phyloP scores from a whole-genome alignment of 805 yeast species.

The Wickerhamiella alocasiicola region DNA sequence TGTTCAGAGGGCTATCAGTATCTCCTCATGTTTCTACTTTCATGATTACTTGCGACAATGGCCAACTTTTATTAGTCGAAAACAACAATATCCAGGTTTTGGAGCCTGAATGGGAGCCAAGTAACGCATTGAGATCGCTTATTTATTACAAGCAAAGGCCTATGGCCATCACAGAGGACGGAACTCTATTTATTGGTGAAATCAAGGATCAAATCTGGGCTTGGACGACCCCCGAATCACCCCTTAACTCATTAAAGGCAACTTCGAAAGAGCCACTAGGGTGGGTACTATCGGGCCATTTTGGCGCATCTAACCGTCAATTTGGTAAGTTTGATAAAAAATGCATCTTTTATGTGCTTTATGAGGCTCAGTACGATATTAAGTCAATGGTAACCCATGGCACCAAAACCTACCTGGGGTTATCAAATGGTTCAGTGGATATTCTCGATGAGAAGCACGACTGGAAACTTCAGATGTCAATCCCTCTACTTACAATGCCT shows the following conservation, averaged over 20 bases:
- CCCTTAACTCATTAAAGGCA: no score
- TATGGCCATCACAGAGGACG: not conserved
- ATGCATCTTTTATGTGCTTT: not conserved
- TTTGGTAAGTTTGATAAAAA: not conserved
- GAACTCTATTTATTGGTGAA: not conserved
- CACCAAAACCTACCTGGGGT: conserved; percentile 6
- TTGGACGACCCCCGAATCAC: not conserved
- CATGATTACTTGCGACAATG: conserved; percentile 7
- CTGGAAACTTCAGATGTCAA: not conserved
- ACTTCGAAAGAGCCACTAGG: not conserved
- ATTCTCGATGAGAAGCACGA: not conserved
- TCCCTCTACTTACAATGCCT: not conserved
- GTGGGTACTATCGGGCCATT: conserved; percentile 1
- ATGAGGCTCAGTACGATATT: not conserved
- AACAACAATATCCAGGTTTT: conserved; percentile 13
- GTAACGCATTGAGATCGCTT: conserved; percentile 2
- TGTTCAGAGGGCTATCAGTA: not conserved
- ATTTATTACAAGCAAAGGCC: not conserved
- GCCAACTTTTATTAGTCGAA: conserved; percentile 10
- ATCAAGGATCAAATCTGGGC: not conserved
- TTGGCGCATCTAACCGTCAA: not conserved
- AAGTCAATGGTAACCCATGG: not conserved
- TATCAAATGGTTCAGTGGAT: conserved; percentile 7
- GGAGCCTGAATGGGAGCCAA: conserved; percentile 6
- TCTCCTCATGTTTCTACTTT: not conserved